Base-by-base conservation (phyloP, 495 filamentous ascomycete species). In the Penicillium nucicola region DNA sequence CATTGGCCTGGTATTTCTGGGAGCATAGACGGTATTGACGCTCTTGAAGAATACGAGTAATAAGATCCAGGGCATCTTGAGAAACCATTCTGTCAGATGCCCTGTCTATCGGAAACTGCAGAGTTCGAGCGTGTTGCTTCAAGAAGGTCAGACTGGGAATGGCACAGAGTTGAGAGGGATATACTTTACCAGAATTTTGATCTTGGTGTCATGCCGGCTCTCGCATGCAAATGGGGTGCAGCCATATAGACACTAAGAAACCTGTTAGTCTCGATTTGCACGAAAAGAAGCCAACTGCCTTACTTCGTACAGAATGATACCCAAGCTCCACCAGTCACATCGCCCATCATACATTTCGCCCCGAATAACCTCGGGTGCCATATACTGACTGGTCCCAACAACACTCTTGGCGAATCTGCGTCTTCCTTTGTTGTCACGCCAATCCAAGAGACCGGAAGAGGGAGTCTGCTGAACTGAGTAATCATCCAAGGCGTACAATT, bases 261-360 rank as follows among this genome's bases (percentile, higher is more conserved):
- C 5, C 13, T 1, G 18, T 33, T 23, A 45, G 19, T 19, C 9
- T 2, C 13, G 11, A 12, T 13, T 7, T 31, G 11, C 5, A 35
- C 28, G 6, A 43, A 45, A 6, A 17, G 18, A 25, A 28, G 18
- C 7, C 15, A 15, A 61, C 67, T n/a, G n/a, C n/a, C n/a, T 57
- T 53, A 84, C 84, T 70, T 97, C 92, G 53, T 87, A 97, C 31
- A 96, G 64, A 59, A 97, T 96, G 44, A 96, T 81, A 22, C 89
- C 92, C 51, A 96, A 79, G 67, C 91, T 96, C 92, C 90, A 97
- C 89, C 84, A 97, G 70, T 96, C 92, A 67, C 92, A 96, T 51
- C 92, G 75, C 19, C 86, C 92, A 74, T 97, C 92, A 63, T 97
- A 96, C 22, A 77, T 68, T 42, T 90, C 79, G 15, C 89, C 92